Percentiles rank a stretch among this genome's conserved stretches.
These are phyloP conservation scores for Suillus occidentalis DNA, from an alignment of 768 basidiomycete genomes.

Conservation along the genomic window DNA sequence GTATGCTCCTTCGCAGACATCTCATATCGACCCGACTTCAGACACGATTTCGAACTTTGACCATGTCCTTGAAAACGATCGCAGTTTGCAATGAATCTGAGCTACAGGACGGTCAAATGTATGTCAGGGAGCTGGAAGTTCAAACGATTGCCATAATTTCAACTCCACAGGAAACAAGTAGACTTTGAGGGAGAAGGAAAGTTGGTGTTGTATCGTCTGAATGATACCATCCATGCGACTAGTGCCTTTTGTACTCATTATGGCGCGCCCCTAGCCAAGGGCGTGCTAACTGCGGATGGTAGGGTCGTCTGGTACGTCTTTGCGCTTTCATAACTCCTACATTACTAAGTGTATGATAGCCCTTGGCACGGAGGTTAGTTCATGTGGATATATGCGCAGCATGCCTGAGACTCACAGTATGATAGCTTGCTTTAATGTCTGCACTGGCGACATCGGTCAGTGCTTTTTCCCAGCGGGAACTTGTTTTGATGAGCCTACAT, in stretches of 20 bases:
- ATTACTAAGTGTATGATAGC: constrained; percentile 34
- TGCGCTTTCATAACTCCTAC: neutral
- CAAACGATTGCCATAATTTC: neutral
- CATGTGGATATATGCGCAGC: neutral
- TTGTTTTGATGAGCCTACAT: constrained; percentile 12
- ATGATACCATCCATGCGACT: constrained; percentile 74
- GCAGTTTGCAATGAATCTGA: constrained; percentile 49
- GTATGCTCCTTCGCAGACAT: constrained; percentile 2
- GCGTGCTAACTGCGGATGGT: constrained; percentile 76
- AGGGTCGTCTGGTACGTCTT: constrained; percentile 69
- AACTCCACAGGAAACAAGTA: constrained; percentile 72
- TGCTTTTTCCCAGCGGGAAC: neutral
- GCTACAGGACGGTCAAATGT: constrained; percentile 59
- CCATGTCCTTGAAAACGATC: constrained; percentile 42
- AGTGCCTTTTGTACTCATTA: constrained; percentile 91
- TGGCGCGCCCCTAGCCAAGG: constrained; percentile 84
- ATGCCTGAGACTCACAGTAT: constrained; percentile 2
- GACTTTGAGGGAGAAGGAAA: constrained; percentile 72
- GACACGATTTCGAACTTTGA: neutral
- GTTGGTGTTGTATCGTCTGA: constrained; percentile 74
- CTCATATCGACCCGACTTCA: constrained; percentile 2
- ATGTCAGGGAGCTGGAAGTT: constrained; percentile 15
- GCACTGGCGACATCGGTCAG: constrained; percentile 78
- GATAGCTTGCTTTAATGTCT: constrained; percentile 84
- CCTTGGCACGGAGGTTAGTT: constrained; percentile 84